Conservation (phyloP, 83 land plant species). For the Picea abies region DNA sequence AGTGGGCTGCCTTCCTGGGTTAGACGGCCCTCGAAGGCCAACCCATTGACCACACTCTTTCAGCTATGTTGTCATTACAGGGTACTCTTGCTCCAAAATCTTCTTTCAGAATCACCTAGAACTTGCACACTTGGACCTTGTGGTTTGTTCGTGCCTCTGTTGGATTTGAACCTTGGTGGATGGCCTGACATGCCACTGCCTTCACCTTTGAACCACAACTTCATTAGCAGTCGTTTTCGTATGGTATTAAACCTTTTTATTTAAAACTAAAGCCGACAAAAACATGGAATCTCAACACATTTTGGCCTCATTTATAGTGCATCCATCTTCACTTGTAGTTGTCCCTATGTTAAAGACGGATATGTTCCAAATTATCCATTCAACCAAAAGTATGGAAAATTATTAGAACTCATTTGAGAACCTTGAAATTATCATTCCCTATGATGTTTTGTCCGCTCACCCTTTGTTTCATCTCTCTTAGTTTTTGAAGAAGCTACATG, state of each 20-base stretch:
- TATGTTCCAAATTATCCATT: too few relatives aligned
- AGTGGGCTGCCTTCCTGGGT: too few relatives aligned
- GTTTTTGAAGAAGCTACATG: too few relatives aligned
- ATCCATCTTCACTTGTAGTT: not conserved
- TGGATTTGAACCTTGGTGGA: not conserved
- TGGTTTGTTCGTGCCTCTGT: not conserved
- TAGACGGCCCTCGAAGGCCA: too few relatives aligned
- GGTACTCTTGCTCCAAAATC: not conserved
- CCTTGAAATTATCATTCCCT: too few relatives aligned
- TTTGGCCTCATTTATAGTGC: not conserved
- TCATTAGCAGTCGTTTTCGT: not conserved
- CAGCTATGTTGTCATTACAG: too few relatives aligned
- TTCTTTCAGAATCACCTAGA: not conserved
- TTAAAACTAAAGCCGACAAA: not conserved
- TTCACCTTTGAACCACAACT: not conserved
- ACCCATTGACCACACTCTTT: too few relatives aligned
- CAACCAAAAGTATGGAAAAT: too few relatives aligned
- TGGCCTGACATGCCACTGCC: not conserved
- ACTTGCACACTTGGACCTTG: not conserved
- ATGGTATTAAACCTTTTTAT: not conserved
- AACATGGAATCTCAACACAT: too few relatives aligned
- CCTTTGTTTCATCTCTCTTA: too few relatives aligned
- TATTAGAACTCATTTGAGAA: too few relatives aligned
- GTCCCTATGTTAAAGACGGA: not conserved
- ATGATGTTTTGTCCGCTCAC: too few relatives aligned